Conservation (phyloP, 140 eudicot species). For the Cichorium intybus region DNA sequence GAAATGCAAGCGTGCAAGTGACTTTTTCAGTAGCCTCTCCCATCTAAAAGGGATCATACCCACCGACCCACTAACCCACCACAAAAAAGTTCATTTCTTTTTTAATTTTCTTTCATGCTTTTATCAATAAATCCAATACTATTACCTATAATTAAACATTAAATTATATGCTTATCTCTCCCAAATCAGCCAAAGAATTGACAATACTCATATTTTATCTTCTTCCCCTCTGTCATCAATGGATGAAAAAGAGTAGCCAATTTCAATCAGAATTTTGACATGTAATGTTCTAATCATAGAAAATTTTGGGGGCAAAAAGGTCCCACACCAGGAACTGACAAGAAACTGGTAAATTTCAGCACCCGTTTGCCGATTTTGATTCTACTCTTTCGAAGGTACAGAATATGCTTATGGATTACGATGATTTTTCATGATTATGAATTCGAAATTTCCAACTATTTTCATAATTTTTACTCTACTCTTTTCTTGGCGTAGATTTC, state of each 20-base stretch:
- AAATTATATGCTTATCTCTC: background rate
- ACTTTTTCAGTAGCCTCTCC: conserved; percentile 37
- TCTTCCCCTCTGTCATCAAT: conserved; percentile 28
- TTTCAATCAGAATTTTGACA: conserved; percentile 27
- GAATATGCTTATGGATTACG: conserved; percentile 12
- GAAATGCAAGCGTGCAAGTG: conserved; percentile 43
- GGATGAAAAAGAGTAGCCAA: conserved; percentile 21
- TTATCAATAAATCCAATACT: background rate
- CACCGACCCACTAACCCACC: conserved; percentile 44
- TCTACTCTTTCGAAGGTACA: conserved; percentile 9
- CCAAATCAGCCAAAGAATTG: conserved; percentile 18
- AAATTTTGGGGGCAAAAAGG: conserved; percentile 22
- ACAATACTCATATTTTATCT: conserved; percentile 19
- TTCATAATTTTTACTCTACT: conserved; percentile 23
- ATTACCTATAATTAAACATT: background rate
- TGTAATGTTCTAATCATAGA: conserved; percentile 34
- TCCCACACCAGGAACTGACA: conserved; percentile 27
- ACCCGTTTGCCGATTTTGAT: conserved; percentile 31
- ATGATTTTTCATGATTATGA: conserved; percentile 14
- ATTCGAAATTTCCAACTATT: conserved; percentile 19
- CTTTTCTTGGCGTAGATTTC: conserved; percentile 30
- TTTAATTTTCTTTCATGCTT: background rate
- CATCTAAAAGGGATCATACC: conserved; percentile 43
- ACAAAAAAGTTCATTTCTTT: conserved; percentile 19
- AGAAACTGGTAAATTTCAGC: conserved; percentile 17